These are phyloP conservation scores for Boechera retrofracta DNA, from an alignment of 345 rosid species.

Conservation along the genomic window DNA sequence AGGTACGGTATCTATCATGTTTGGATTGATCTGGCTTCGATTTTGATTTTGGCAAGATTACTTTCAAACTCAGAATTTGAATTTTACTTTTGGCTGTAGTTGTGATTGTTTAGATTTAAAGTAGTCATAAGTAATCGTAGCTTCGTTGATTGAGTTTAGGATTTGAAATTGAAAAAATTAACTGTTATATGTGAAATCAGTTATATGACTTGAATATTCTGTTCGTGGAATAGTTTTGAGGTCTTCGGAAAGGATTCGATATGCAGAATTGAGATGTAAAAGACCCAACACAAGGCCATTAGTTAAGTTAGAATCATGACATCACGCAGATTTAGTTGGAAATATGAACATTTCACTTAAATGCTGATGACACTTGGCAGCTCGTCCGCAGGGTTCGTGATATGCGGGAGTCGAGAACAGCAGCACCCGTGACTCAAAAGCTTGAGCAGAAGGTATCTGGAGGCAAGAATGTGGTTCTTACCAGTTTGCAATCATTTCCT, in stretches of 20 bases:
- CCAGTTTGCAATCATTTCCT: conserved; percentile 74
- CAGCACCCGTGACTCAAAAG: conserved; percentile 79
- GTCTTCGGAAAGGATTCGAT: neutral
- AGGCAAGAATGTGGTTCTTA: conserved; percentile 54
- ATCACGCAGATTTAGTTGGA: conserved; percentile 5
- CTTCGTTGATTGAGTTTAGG: neutral
- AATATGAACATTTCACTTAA: conserved; percentile 6
- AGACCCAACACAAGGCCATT: conserved; percentile 1
- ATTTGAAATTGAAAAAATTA: neutral
- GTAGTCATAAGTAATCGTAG: neutral
- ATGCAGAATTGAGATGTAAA: conserved; percentile 7
- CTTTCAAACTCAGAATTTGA: neutral
- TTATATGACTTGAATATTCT: neutral
- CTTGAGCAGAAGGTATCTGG: conserved; percentile 61
- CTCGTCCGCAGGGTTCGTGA: conserved; percentile 93
- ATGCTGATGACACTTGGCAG: conserved; percentile 49
- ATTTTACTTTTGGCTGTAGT: neutral
- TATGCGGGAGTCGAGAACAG: conserved; percentile 90
- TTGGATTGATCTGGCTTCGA: neutral
- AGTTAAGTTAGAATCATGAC: conserved; percentile 16
- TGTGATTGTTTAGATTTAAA: neutral
- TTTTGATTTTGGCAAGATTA: neutral
- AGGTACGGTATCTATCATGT: conserved; percentile 51
- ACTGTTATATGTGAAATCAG: neutral
- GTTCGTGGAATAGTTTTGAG: neutral